Base-by-base conservation (phyloP, 495 filamentous ascomycete genomes). In the Daldinia vernicosa region DNA sequence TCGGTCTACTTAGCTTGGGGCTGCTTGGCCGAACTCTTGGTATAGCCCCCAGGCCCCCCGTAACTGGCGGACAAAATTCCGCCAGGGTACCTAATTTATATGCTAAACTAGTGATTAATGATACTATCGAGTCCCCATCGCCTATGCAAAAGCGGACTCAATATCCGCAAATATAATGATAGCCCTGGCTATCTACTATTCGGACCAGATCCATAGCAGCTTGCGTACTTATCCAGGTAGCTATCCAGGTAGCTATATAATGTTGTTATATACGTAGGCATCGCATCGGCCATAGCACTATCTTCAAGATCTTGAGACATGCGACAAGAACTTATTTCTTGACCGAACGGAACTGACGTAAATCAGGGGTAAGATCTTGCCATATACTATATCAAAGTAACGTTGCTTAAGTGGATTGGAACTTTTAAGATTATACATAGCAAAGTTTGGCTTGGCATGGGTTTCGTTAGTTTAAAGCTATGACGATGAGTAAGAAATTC, bases 121-220 rank as follows among this genome's bases (percentile, higher is more conserved):
- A 19, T 27, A 19, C 37, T 43, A 60, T 39, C 7, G 14, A 6
- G 22, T 43, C 22, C 8, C 35, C 37, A 40, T 57, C 53, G 7
- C n/a, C 59, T 63, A 69, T 65, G 52, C 66, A 37, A 33, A n/a
- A 73, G 62, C 70, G 66, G 66, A 43, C 45, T 59, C 62, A 53
- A 30, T 62, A 39, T 63, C 70, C 70, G 70, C 70, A 73, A 66
- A 57, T 62, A 61, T 43, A 22, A 52, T 64, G 55, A 56, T 61
- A 57, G 50, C 15, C 28, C 12, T 14, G 43, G 43, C 12, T 47
- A 45, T 45, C 17, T 19, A 19, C 40, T 45, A 11, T 45, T 22
- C 4, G 6, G 8, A 45, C 40, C n/a, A 45, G 40, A 45, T 45
- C 17, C 40, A 45, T 45, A 45, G 40, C 22, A 19, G 40, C 8